Percentiles rank a stretch among this genome's conserved stretches.
Conservation (phyloP, 2,329 filamentous ascomycete species). For the Penicillium fuscoglaucum region DNA sequence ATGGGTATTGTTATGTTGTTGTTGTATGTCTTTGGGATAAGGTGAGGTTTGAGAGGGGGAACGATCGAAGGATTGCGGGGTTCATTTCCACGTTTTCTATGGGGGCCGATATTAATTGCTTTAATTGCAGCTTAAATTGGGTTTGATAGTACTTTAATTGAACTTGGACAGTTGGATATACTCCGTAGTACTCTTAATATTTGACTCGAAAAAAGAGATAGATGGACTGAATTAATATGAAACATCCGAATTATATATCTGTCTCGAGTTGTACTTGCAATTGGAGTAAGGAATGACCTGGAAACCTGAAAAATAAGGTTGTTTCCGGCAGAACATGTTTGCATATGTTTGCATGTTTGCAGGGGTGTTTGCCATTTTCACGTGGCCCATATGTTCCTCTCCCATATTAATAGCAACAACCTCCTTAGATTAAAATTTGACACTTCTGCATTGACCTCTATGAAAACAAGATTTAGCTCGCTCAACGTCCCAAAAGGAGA, state of each 20-base stretch:
- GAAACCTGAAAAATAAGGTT: not conserved
- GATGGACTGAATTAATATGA: no score
- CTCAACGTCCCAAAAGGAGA: not conserved
- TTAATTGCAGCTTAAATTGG: no score
- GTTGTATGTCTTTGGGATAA: not conserved
- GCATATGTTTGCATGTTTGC: not conserved
- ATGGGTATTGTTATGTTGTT: not conserved
- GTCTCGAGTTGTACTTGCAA: not conserved
- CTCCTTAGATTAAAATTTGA: not conserved
- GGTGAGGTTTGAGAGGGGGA: not conserved
- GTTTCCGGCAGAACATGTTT: not conserved
- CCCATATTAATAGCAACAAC: not conserved
- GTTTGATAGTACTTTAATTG: no score
- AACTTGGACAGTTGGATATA: not conserved
- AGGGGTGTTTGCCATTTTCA: not conserved
- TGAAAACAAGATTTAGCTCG: no score
- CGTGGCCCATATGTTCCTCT: not conserved
- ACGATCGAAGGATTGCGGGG: conserved; percentile 2
- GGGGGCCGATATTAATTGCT: not conserved
- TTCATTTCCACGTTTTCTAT: not conserved
- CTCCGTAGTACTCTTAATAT: not conserved
- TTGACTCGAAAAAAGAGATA: not conserved
- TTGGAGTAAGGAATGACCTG: not conserved
- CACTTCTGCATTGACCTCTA: not conserved
- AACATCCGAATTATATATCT: not conserved